phyloP scores from a whole-genome alignment of 306 rosid genomes.

The Morella rubra region DNA sequence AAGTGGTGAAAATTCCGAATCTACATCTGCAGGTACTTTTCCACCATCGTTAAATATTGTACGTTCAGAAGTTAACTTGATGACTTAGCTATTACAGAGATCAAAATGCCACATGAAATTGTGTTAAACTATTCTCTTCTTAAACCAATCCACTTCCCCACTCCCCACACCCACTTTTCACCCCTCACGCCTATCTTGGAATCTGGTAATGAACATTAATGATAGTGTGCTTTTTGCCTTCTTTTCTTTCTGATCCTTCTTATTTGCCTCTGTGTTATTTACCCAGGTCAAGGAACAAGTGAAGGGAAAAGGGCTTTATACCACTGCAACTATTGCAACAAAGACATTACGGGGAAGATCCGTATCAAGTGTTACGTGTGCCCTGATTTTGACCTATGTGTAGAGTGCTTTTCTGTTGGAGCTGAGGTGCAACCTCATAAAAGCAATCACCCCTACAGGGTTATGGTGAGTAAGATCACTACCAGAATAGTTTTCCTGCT shows the following conservation, averaged over 20 bases:
- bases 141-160: background rate
- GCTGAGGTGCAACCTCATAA: conserved; percentile 92
- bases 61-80: background rate
- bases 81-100: background rate
- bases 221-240: background rate
- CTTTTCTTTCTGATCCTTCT: background rate
- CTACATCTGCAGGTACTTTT: conserved; percentile 65
- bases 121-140: background rate
- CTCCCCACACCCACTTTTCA: background rate
- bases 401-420: conserved; percentile 96
- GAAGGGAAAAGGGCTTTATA: conserved; percentile 88
- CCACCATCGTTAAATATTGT: background rate
- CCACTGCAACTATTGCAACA: conserved; percentile 97
- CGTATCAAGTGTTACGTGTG: conserved; percentile 87
- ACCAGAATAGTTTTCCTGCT: background rate
- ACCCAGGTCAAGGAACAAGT: conserved; percentile 74
- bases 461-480: conserved; percentile 64
- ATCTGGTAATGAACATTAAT: background rate
- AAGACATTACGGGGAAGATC: conserved; percentile 92
- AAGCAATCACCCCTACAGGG: conserved; percentile 87
- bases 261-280: background rate
- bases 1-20: conserved; percentile 80
- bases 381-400: conserved; percentile 95
- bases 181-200: background rate
- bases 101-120: background rate